These are phyloP conservation scores for Arxiozyma heterogenica DNA, from an alignment of 1,139 yeast species.

Conservation along the genomic window DNA sequence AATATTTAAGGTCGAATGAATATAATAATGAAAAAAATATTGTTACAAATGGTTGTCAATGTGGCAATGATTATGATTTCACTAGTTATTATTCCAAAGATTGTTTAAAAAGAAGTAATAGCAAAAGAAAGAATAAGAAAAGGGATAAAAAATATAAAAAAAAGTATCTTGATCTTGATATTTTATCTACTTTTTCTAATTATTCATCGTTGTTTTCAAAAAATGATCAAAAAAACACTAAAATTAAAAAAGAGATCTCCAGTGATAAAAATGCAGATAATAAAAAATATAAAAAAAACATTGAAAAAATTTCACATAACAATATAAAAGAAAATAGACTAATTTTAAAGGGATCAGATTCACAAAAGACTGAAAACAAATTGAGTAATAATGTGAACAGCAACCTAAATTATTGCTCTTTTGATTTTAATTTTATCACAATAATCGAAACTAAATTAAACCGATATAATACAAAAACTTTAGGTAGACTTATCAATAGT, in stretches of 20 bases:
- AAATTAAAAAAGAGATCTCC: too few relatives aligned
- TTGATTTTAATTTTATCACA: conserved; percentile 1
- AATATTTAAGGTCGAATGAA: not conserved
- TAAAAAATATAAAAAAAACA: too few relatives aligned
- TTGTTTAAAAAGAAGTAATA: not conserved
- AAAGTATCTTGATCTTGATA: too few relatives aligned
- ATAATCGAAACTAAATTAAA: conserved; percentile 6
- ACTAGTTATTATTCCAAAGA: too few relatives aligned
- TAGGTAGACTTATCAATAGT: not conserved
- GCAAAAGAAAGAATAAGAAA: not conserved
- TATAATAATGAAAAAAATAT: not conserved
- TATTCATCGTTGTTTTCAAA: not conserved
- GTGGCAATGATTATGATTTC: not conserved
- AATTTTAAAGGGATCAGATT: too few relatives aligned
- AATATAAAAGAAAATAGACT: too few relatives aligned
- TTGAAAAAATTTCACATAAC: too few relatives aligned
- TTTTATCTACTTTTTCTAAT: not conserved
- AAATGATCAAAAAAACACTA: not conserved
- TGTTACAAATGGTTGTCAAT: not conserved
- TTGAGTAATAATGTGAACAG: too few relatives aligned
- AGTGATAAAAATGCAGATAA: too few relatives aligned
- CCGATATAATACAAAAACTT: conserved; percentile 10
- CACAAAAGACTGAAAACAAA: too few relatives aligned
- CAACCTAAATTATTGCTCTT: not conserved
- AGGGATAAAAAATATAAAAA: too few relatives aligned